phyloP scores from a whole-genome alignment of 2,329 filamentous ascomycete genomes.

The Venturia pyrina region DNA sequence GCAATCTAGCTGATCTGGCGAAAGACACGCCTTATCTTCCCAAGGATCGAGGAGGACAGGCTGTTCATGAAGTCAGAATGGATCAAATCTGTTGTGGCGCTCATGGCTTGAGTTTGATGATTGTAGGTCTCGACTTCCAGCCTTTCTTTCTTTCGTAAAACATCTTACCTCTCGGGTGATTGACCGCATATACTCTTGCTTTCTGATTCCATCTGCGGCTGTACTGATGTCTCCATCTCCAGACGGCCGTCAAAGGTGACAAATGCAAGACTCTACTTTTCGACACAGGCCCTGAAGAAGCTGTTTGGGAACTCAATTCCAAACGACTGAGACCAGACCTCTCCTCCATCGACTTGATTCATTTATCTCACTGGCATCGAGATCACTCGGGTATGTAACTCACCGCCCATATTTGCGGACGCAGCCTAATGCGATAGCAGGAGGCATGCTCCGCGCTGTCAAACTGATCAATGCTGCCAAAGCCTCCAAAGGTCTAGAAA shows the following conservation, averaged over 20 bases:
- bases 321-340: conserved; percentile 34
- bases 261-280: conserved; percentile 41
- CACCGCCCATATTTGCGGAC: not conserved
- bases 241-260: conserved; percentile 39
- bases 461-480: conserved; percentile 34
- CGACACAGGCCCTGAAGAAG: conserved; percentile 44
- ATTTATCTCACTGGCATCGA: conserved; percentile 46
- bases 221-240: not conserved
- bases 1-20: conserved; percentile 34
- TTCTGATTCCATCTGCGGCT: not conserved
- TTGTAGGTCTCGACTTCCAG: conserved; percentile 26
- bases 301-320: conserved; percentile 41
- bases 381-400: conserved; percentile 38
- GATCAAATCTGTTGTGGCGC: conserved; percentile 44
- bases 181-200: not conserved
- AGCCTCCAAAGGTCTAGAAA: conserved; percentile 13
- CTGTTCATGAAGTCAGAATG: conserved; percentile 37
- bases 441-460: conserved; percentile 42
- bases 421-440: conserved; percentile 16
- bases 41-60: conserved; percentile 29
- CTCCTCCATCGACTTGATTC: conserved; percentile 35
- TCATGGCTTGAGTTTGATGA: conserved; percentile 43
- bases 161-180: not conserved
- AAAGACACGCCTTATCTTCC: conserved; percentile 25
- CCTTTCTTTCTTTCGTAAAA: not conserved